phyloP scores from a whole-genome alignment of 306 rosid species.

The Ormosia emarginata region DNA sequence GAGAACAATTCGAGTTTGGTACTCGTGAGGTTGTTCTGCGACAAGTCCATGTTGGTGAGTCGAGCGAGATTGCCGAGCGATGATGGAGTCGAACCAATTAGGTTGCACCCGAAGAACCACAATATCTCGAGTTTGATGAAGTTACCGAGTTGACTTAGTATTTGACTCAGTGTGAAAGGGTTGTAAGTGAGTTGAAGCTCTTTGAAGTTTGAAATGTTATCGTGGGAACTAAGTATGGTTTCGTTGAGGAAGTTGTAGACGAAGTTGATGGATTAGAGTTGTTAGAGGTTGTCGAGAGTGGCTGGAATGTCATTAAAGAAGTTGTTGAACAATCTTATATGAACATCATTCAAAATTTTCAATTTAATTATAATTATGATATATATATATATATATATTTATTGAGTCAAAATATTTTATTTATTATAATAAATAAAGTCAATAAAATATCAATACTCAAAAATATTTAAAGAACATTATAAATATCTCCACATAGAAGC shows the following conservation, averaged over 20 bases:
- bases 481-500: no score
- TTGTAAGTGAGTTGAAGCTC: slow-evolving; percentile 52
- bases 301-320: slow-evolving; percentile 52
- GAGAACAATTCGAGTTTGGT: slow-evolving; percentile 43
- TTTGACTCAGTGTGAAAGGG: slow-evolving; percentile 30
- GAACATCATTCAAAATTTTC: no score
- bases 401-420: no score
- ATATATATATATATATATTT: no score
- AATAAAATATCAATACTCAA: no score
- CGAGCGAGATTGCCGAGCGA: slow-evolving; percentile 25
- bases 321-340: no score
- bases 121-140: slow-evolving; percentile 35
- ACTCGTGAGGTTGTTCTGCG: slow-evolving; percentile 42
- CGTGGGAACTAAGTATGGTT: slow-evolving; percentile 35
- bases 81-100: slow-evolving; percentile 53
- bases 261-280: slow-evolving; percentile 38
- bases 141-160: slow-evolving; percentile 54
- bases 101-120: slow-evolving; percentile 29
- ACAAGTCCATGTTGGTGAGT: slow-evolving; percentile 45
- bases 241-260: slow-evolving; percentile 38
- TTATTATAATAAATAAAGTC: no score
- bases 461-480: no score
- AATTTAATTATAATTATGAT: no score
- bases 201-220: slow-evolving; percentile 39
- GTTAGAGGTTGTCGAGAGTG: slow-evolving; percentile 33